phyloP scores from a whole-genome alignment of 2,329 filamentous ascomycete genomes.

The Microsporum audouinii region DNA sequence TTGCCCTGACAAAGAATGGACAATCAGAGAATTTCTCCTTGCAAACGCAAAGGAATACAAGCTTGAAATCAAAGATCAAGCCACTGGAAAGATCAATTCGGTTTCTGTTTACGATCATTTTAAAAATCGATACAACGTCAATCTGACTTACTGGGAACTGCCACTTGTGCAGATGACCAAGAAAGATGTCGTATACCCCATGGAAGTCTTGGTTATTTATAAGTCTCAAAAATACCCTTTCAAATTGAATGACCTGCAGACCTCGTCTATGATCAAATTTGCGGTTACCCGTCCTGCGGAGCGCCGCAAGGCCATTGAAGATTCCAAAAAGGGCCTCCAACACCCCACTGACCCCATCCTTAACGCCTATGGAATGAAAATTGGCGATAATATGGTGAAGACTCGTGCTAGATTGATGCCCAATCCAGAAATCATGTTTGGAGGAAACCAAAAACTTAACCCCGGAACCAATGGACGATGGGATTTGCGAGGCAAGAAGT shows the following conservation, averaged over 20 bases:
- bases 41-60: constrained; percentile 34
- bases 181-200: constrained; percentile 42
- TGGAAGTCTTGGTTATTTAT: constrained; percentile 45
- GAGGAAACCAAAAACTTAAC: constrained; percentile 41
- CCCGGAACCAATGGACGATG: constrained; percentile 64
- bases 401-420: constrained; percentile 61
- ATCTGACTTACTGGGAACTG: constrained; percentile 37
- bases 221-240: constrained; percentile 46
- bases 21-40: constrained; percentile 40
- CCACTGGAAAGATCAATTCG: constrained; percentile 33
- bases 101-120: constrained; percentile 51
- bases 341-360: constrained; percentile 62
- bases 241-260: constrained; percentile 54
- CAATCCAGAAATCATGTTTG: constrained; percentile 61
- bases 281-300: constrained; percentile 65
- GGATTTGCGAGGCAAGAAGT: constrained; percentile 75
- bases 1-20: constrained; percentile 33
- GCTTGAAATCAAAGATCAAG: constrained; percentile 31
- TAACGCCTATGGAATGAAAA: constrained; percentile 58
- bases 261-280: constrained; percentile 80
- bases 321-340: constrained; percentile 54
- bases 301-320: constrained; percentile 57
- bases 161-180: constrained; percentile 50
- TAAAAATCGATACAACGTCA: constrained; percentile 40
- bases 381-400: constrained; percentile 52